A percentile compares a stretch with the other conserved stretches of the same genome.
Conservation (phyloP, 2,329 filamentous ascomycete species). For the Pseudogymnoascus sp. region DNA sequence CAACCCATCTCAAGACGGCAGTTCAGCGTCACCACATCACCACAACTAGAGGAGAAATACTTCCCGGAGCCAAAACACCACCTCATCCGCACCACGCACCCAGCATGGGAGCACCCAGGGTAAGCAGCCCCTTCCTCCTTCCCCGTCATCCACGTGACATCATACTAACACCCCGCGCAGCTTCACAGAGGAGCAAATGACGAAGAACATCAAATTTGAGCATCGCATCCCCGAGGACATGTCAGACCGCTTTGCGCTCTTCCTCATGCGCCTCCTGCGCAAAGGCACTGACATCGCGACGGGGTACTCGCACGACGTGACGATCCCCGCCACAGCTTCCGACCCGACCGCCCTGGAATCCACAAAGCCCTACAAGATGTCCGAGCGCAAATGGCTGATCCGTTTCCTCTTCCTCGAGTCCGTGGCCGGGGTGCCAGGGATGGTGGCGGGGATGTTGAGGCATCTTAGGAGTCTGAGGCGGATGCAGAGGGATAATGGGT, state of each 20-base stretch:
- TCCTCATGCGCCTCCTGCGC: constrained; percentile 65
- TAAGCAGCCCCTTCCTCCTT: constrained; percentile 14
- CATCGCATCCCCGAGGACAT: constrained; percentile 66
- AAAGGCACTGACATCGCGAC: constrained; percentile 77
- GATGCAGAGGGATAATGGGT: constrained; percentile 90
- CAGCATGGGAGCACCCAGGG: constrained; percentile 51
- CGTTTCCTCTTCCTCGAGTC: constrained; percentile 91
- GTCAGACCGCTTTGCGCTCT: constrained; percentile 73
- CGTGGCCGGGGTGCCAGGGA: constrained; percentile 89
- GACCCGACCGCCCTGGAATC: constrained; percentile 38
- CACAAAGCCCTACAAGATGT: constrained; percentile 60
- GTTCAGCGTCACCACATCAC: constrained; percentile 33
- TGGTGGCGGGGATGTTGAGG: constrained; percentile 91
- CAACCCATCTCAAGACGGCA: constrained; percentile 17
- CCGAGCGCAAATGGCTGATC: constrained; percentile 80
- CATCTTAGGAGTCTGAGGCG: constrained; percentile 77
- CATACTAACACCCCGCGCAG: constrained; percentile 30
- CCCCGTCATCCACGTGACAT: not conserved
- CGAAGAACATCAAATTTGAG: constrained; percentile 57
- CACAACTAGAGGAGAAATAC: constrained; percentile 31
- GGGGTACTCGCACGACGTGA: constrained; percentile 65
- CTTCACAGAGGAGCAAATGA: constrained; percentile 76
- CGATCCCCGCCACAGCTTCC: constrained; percentile 29
- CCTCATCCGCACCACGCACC: constrained; percentile 50
- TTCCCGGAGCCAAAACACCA: constrained; percentile 27